phyloP scores from a whole-genome alignment of 2,329 filamentous ascomycete species.

The Clarireedia homoeocarpa region DNA sequence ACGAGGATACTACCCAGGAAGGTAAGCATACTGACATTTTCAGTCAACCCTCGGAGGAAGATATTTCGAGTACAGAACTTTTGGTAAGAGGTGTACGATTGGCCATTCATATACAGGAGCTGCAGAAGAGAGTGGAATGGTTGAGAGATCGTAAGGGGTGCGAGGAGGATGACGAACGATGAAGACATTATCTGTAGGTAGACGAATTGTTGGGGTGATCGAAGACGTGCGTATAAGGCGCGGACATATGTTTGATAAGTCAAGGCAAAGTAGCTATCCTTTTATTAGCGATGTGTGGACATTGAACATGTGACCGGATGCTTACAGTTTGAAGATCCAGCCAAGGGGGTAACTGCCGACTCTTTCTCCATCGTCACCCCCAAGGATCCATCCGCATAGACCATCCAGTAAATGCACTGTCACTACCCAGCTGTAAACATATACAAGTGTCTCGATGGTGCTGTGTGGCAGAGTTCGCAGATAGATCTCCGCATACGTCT shows the following conservation, averaged over 20 bases:
- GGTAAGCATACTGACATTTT: constrained; percentile 61
- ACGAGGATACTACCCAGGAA: constrained; percentile 59
- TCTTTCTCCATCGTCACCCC: constrained; percentile 56
- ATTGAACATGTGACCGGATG: background rate
- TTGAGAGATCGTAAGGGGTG: constrained; percentile 55
- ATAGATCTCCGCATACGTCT: constrained; percentile 63
- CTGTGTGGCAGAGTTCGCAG: constrained; percentile 58
- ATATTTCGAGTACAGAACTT: constrained; percentile 60
- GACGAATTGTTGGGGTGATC: constrained; percentile 57
- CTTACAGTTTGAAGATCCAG: constrained; percentile 63
- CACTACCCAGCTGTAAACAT: constrained; percentile 63
- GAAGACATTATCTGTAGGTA: constrained; percentile 58
- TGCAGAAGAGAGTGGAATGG: constrained; percentile 48
- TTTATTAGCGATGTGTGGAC: constrained; percentile 1
- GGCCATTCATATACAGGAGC: constrained; percentile 46
- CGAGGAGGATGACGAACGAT: constrained; percentile 53
- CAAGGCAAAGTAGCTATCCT: constrained; percentile 48
- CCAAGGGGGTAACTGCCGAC: constrained; percentile 64
- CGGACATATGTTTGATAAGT: constrained; percentile 67
- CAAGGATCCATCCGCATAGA: constrained; percentile 58
- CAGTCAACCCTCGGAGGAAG: constrained; percentile 58
- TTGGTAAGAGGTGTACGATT: constrained; percentile 55
- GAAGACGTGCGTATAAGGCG: constrained; percentile 59
- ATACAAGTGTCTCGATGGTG: constrained; percentile 58
- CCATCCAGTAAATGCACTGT: constrained; percentile 59